Evolutionary conservation across 2,329 filamentous ascomycete species (phyloP), one percentile per base, ranked within the genome.

Genomic region (Leptographium radiaticola): DNA sequence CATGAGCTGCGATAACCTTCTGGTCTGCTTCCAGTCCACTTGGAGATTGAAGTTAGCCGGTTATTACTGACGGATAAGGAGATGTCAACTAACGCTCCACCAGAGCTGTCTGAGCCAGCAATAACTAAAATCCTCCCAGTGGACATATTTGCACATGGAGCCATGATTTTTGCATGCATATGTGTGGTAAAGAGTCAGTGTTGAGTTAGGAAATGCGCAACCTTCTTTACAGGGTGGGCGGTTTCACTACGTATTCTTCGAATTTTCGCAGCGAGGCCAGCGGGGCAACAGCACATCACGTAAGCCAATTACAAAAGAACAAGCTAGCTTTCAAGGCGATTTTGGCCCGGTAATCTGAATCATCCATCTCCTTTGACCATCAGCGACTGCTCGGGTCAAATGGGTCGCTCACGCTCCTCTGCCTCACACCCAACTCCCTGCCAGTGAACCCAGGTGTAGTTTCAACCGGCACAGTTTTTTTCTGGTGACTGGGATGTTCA

Each of bases 11-110:
- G 57, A 95, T 85, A 57, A 95, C 89, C 67, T 95, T 95, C 65
- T 97, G 90, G 66, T 97, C 91, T 42, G 91, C 93, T 68, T 98
- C 91, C 38, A 98, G 80, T 51, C 91, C 93, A 54, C 90, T 95
- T 36, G 13, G 30, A 34, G 9, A 47, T 39, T 20, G 39, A 31
- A 45, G 30, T n/a, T 38, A 55, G 36, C 30, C 31, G 7, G 10
- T n/a, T 38, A 16, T 1, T 49, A 34, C 5, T 30, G 13, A n/a
- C n/a, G 6, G 11, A 54, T 42, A 18, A 20, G 47, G 52, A 51
- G 38, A 18, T 16, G 7, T 33, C 44, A 16, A 78, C 75, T 67
- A 66, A 80, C 87, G 89, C 89, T 72, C 89, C 89, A 63, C 89
- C 89, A 33, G 89, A 95, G 70, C 87, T 88, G 70, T 95, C 89